Conservation (phyloP, 139 green algal genomes). For the Volvox reticuliferus region DNA sequence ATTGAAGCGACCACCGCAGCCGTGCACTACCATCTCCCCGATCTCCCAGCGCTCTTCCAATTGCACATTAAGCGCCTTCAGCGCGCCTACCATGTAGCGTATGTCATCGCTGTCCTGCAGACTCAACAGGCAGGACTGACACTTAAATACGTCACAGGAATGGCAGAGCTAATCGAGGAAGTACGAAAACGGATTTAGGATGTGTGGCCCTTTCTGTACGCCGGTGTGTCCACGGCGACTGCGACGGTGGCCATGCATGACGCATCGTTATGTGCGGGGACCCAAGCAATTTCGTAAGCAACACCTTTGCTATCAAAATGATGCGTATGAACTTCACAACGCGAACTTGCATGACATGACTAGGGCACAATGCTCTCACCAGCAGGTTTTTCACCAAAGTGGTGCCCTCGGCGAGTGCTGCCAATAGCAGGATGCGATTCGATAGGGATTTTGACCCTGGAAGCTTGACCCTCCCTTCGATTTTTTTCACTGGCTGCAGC, state of each 20-base stretch:
- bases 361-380: conserved; percentile 56
- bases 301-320: too few species aligned
- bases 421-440: conserved; percentile 97
- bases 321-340: too few species aligned
- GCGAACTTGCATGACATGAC: too few species aligned
- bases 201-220: too few species aligned
- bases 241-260: too few species aligned
- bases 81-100: conserved; percentile 92
- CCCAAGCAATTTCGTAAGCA: too few species aligned
- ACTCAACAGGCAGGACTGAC: too few species aligned
- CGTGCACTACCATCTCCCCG: conserved; percentile 75
- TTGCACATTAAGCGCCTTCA: conserved; percentile 90
- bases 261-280: too few species aligned
- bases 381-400: conserved; percentile 95
- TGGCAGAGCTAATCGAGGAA: too few species aligned
- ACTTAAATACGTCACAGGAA: too few species aligned
- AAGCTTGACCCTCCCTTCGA: conserved; percentile 83
- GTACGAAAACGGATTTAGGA: too few species aligned
- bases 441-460: conserved; percentile 98
- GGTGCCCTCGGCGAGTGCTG: conserved; percentile 90
- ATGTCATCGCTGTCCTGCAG: conserved; percentile 95
- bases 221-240: too few species aligned
- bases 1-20: conserved; percentile 91
- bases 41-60: conserved; percentile 88
- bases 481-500: conserved; percentile 75